Evolutionary conservation across 164 flowering plant genomes (phyloP).

Genomic region (Vitis amurensis): DNA sequence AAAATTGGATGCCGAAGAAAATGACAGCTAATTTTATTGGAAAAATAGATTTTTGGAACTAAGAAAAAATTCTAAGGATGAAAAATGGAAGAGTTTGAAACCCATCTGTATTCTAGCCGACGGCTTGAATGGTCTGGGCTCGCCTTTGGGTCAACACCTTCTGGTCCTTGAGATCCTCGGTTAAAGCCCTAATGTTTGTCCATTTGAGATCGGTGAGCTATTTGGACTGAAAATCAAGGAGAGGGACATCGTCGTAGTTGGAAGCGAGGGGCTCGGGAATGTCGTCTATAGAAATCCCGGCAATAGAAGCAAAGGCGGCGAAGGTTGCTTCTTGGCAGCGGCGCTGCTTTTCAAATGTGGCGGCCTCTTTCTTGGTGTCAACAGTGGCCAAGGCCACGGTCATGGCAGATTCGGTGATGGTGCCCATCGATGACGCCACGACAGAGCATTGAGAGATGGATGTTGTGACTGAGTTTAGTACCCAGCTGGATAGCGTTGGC

Average conservation of each 20-base stretch:
- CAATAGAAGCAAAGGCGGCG: slow-evolving; percentile 16
- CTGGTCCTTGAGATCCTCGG: slow-evolving; percentile 38
- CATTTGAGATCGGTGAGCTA: slow-evolving; percentile 47
- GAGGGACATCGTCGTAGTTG: slow-evolving; percentile 72
- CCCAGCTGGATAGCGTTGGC: slow-evolving; percentile 65
- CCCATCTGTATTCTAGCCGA: slow-evolving; percentile 79
- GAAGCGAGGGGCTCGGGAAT: slow-evolving; percentile 47
- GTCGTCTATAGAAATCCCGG: slow-evolving; percentile 25
- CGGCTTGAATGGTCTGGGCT: slow-evolving; percentile 71
- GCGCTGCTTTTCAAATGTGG: slow-evolving; percentile 52
- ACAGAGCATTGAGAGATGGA: slow-evolving; percentile 68
- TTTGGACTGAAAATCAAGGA: slow-evolving; percentile 38
- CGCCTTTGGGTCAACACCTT: slow-evolving; percentile 66
- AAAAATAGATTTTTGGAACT: too few relatives aligned
- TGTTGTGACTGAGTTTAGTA: slow-evolving; percentile 62
- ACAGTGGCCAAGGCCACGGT: slow-evolving; percentile 86
- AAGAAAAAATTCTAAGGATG: too few relatives aligned
- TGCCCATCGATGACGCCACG: slow-evolving; percentile 93
- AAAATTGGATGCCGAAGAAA: too few relatives aligned
- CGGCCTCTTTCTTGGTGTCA: slow-evolving; percentile 58
- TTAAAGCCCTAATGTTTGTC: slow-evolving; percentile 49
- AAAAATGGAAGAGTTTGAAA: slow-evolving; percentile 20
- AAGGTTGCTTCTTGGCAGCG: slow-evolving; percentile 43
- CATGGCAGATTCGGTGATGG: slow-evolving; percentile 37
- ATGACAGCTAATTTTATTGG: too few relatives aligned